These are phyloP conservation scores for Ogataea methanolica DNA, from an alignment of 805 yeast genomes.

Conservation along the genomic window DNA sequence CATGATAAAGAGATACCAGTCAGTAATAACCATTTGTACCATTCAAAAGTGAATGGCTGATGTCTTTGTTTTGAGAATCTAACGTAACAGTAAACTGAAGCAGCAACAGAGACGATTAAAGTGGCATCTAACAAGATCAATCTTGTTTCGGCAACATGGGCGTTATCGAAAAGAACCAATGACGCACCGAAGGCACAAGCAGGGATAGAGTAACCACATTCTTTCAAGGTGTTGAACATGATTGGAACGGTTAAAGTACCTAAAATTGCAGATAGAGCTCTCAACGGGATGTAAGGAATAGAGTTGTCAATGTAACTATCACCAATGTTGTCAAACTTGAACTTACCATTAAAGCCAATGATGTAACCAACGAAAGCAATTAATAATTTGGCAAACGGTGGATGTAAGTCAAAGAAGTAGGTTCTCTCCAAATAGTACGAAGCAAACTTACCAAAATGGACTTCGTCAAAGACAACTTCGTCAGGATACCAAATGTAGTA, in stretches of 20 bases:
- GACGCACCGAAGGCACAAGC: slow-evolving; percentile 75
- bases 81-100: slow-evolving; percentile 72
- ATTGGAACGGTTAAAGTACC: slow-evolving; percentile 82
- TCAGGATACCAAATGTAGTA: slow-evolving; percentile 57
- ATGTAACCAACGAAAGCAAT: slow-evolving; percentile 89
- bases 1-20: slow-evolving; percentile 88
- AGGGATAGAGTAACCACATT: slow-evolving; percentile 71
- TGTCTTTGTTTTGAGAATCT: slow-evolving; percentile 69
- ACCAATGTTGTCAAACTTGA: slow-evolving; percentile 89
- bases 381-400: slow-evolving; percentile 92
- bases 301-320: slow-evolving; percentile 71
- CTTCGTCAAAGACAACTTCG: slow-evolving; percentile 83
- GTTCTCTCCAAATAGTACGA: slow-evolving; percentile 83
- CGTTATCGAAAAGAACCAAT: slow-evolving; percentile 80
- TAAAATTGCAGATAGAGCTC: slow-evolving; percentile 73
- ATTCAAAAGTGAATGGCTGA: slow-evolving; percentile 57
- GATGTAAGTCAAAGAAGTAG: slow-evolving; percentile 94
- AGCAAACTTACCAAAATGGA: slow-evolving; percentile 83
- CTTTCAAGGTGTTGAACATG: slow-evolving; percentile 80
- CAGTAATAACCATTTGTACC: slow-evolving; percentile 85
- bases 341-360: slow-evolving; percentile 86
- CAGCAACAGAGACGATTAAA: slow-evolving; percentile 75
- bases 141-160: slow-evolving; percentile 86
- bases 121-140: slow-evolving; percentile 91
- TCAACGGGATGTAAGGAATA: slow-evolving; percentile 82